phyloP scores from a whole-genome alignment of 2,329 filamentous ascomycete species.

The Fusarium nanum region DNA sequence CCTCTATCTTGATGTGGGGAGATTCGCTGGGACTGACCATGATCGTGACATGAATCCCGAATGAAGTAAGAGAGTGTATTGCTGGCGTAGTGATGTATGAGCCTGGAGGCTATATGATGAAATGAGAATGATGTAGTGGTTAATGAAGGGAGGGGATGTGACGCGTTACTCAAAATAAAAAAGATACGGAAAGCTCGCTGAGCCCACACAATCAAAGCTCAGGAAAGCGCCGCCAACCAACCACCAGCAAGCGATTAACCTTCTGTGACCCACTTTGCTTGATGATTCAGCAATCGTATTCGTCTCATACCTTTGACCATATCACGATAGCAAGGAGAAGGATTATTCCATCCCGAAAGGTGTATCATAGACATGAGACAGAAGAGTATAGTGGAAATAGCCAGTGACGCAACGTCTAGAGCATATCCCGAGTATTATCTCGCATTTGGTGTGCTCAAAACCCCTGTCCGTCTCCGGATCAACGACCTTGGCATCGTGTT shows the following conservation, averaged over 20 bases:
- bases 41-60: not conserved
- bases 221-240: not conserved
- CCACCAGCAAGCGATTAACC: not conserved
- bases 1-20: not conserved
- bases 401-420: not conserved
- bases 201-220: not conserved
- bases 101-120: not conserved
- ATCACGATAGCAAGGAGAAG: not conserved
- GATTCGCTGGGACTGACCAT: not conserved
- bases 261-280: not conserved
- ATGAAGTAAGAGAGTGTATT: not conserved
- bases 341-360: not conserved
- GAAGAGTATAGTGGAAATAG: accelerated
- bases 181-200: not conserved
- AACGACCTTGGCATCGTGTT: not conserved
- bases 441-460: not conserved
- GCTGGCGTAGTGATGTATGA: not conserved
- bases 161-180: not conserved
- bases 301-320: not conserved
- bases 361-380: not conserved
- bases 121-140: not conserved
- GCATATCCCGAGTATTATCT: not conserved
- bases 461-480: not conserved
- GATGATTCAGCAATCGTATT: not conserved
- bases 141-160: not conserved